phyloP scores from a whole-genome alignment of 331 rosid genomes.

The Telfairia occidentalis region DNA sequence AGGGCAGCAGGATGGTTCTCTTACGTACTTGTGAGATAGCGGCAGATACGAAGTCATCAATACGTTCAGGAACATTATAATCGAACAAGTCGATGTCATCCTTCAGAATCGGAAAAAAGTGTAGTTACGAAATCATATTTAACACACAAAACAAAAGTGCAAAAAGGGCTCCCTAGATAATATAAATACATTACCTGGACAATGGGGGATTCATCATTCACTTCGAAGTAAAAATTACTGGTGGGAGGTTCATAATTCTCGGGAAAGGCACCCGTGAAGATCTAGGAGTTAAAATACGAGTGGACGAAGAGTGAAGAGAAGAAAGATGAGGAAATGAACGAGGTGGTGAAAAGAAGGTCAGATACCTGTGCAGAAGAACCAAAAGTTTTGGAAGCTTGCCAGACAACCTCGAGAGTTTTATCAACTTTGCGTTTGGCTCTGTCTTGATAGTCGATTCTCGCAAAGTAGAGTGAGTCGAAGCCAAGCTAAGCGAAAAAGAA shows the following conservation, averaged over 20 bases:
- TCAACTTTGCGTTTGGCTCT: conserved; percentile 58
- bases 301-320: not conserved
- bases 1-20: not conserved
- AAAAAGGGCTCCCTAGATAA: too few relatives aligned
- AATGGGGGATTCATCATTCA: conserved; percentile 72
- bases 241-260: conserved; percentile 94
- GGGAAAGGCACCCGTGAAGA: conserved; percentile 85
- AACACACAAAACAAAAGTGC: not conserved
- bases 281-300: too few relatives aligned
- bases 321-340: not conserved
- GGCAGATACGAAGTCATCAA: conserved; percentile 67
- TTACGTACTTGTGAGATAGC: conserved; percentile 76
- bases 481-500: conserved; percentile 45
- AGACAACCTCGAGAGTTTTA: conserved; percentile 74
- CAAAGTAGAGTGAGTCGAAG: conserved; percentile 75
- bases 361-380: conserved; percentile 68
- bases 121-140: not conserved
- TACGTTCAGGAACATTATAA: conserved; percentile 86
- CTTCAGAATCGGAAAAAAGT: conserved; percentile 25
- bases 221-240: conserved; percentile 77
- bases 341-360: not conserved
- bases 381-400: conserved; percentile 73
- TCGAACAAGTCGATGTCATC: conserved; percentile 71
- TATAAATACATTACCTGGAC: conserved; percentile 59
- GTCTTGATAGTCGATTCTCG: conserved; percentile 90